These are phyloP conservation scores for Quercus lobata DNA, from an alignment of 331 rosid genomes.

Conservation along the genomic window DNA sequence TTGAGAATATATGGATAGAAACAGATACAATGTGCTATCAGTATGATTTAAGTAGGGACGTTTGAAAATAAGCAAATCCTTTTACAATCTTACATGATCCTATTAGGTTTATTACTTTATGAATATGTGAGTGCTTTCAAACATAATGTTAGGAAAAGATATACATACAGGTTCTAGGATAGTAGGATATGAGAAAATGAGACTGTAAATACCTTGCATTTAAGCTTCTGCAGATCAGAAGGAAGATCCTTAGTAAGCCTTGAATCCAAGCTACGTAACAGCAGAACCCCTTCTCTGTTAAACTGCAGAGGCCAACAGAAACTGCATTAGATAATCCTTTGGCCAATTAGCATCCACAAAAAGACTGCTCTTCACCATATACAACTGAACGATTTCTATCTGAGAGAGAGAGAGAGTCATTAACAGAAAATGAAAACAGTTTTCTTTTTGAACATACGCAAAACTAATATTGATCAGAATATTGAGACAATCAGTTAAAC, in stretches of 20 bases:
- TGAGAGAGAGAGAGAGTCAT: no score
- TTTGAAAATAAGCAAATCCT: background rate
- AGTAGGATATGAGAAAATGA: background rate
- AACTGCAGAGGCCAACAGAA: constrained; percentile 44
- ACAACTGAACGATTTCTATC: no score
- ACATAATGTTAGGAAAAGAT: background rate
- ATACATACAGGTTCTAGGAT: background rate
- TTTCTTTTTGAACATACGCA: no score
- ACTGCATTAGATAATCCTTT: constrained; percentile 13
- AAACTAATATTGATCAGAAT: no score
- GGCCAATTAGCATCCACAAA: background rate
- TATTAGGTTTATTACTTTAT: background rate
- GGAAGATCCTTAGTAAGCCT: constrained; percentile 94
- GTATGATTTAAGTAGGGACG: background rate
- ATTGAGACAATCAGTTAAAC: no score
- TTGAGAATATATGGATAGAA: background rate
- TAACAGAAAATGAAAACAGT: no score
- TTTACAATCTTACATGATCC: background rate
- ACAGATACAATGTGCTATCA: background rate
- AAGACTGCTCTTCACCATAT: no score
- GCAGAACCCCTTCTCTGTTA: constrained; percentile 87
- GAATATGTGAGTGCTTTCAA: background rate
- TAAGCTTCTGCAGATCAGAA: constrained; percentile 91
- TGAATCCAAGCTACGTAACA: constrained; percentile 86
- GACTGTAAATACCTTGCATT: constrained; percentile 73